These are phyloP conservation scores for Eutrema japonicum DNA, from an alignment of 345 rosid genomes.

Conservation along the genomic window DNA sequence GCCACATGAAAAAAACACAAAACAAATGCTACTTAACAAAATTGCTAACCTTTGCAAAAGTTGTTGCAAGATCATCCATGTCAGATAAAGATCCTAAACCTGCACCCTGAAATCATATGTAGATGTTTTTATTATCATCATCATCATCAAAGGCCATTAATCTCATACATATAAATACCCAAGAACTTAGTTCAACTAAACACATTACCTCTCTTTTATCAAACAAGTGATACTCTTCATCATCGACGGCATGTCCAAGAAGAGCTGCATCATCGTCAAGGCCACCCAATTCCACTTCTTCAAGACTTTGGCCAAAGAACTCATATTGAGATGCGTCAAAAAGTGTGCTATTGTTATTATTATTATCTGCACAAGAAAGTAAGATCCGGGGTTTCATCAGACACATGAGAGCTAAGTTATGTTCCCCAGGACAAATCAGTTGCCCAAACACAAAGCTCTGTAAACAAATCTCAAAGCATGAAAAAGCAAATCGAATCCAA, in stretches of 20 bases:
- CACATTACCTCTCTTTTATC: slow-evolving; percentile 68
- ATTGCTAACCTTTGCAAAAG: slow-evolving; percentile 84
- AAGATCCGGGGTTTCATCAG: slow-evolving; percentile 9
- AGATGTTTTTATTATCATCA: not conserved
- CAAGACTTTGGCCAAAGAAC: slow-evolving; percentile 72
- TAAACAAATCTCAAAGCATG: not conserved
- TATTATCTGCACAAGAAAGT: slow-evolving; percentile 38
- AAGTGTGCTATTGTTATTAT: slow-evolving; percentile 28
- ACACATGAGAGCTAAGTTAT: not conserved
- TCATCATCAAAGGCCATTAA: too few relatives aligned
- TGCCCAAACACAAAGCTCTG: not conserved
- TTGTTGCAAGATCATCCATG: slow-evolving; percentile 88
- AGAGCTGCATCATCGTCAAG: slow-evolving; percentile 58
- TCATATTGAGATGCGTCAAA: slow-evolving; percentile 81
- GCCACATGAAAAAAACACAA: not conserved
- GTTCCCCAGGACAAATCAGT: not conserved
- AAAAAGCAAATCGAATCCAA: not conserved
- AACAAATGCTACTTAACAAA: not conserved
- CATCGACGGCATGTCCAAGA: slow-evolving; percentile 60
- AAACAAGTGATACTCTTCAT: slow-evolving; percentile 87
- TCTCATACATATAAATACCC: not conserved
- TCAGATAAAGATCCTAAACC: slow-evolving; percentile 77
- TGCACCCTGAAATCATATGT: slow-evolving; percentile 51
- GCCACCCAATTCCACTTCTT: slow-evolving; percentile 71
- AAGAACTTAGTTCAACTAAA: not conserved